A percentile compares a stretch with the other conserved stretches of the same genome.
These are phyloP conservation scores for Aspergillus awamori DNA, from an alignment of 2,329 filamentous ascomycete genomes.

Conservation along the genomic window DNA sequence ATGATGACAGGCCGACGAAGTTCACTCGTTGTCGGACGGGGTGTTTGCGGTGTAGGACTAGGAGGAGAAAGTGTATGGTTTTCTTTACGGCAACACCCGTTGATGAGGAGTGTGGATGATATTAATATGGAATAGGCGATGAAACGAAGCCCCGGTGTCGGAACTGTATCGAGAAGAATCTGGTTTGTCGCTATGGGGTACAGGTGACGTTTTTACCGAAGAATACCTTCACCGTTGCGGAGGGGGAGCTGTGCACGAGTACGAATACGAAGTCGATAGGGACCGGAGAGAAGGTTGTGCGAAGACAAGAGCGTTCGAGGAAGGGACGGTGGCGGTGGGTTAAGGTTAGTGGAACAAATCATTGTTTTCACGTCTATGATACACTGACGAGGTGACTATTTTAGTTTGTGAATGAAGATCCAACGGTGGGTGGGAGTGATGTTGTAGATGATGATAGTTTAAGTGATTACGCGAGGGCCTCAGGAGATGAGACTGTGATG, in stretches of 20 bases:
- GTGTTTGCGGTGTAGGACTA: slow-evolving; percentile 54
- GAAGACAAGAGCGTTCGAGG: background rate
- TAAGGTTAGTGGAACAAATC: background rate
- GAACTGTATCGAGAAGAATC: slow-evolving; percentile 51
- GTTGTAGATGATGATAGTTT: no score
- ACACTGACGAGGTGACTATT: no score
- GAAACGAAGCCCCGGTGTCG: slow-evolving; percentile 55
- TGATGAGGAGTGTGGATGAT: no score
- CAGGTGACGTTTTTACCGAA: slow-evolving; percentile 54
- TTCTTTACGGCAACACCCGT: no score
- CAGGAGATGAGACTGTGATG: background rate
- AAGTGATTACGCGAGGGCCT: no score
- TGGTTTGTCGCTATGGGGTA: slow-evolving; percentile 54
- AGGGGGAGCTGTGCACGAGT: slow-evolving; percentile 15
- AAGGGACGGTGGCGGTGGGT: background rate
- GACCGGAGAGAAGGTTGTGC: no score
- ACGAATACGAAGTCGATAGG: no score
- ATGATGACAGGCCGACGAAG: slow-evolving; percentile 5
- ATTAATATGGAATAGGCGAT: slow-evolving; percentile 45
- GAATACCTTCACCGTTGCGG: slow-evolving; percentile 49
- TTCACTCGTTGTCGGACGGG: slow-evolving; percentile 43
- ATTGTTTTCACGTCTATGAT: background rate
- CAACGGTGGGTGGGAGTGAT: slow-evolving; percentile 4
- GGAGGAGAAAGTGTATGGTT: slow-evolving; percentile 51
- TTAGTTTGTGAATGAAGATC: slow-evolving; percentile 33